Evolutionary conservation across 805 yeast species (phyloP).

Genomic region (Grigorovia jiainica): DNA sequence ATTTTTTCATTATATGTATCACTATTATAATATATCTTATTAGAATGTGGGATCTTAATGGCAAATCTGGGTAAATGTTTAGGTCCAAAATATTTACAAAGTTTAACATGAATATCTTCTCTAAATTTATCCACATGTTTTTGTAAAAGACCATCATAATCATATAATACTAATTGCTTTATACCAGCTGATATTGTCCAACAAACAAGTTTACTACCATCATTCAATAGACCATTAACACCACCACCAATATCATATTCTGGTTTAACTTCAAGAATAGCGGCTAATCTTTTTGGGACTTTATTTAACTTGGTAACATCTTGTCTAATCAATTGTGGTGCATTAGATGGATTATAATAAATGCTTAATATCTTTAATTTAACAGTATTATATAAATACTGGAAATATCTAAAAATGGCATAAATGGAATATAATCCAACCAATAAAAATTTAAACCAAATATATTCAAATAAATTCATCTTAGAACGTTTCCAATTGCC

Average conservation of each 20-base stretch:
- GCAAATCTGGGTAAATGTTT: slow-evolving; percentile 53
- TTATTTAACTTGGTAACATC: slow-evolving; percentile 68
- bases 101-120: slow-evolving; percentile 45
- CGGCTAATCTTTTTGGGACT: slow-evolving; percentile 68
- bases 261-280: slow-evolving; percentile 61
- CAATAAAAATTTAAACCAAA: slow-evolving; percentile 40
- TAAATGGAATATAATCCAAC: slow-evolving; percentile 45
- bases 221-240: slow-evolving; percentile 65
- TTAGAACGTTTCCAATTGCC: slow-evolving; percentile 11
- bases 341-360: slow-evolving; percentile 59
- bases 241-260: slow-evolving; percentile 89
- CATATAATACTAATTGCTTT: slow-evolving; percentile 62
- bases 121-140: slow-evolving; percentile 46
- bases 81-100: slow-evolving; percentile 67
- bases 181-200: slow-evolving; percentile 93
- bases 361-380: slow-evolving; percentile 50
- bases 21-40: slow-evolving; percentile 34
- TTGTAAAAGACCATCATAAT: slow-evolving; percentile 61
- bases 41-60: slow-evolving; percentile 60
- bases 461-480: slow-evolving; percentile 14
- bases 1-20: slow-evolving; percentile 18
- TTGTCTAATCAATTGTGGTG: slow-evolving; percentile 79
- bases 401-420: slow-evolving; percentile 45
- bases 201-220: slow-evolving; percentile 65
- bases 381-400: slow-evolving; percentile 42